Evolutionary conservation across 352 stramenopile genomes (phyloP).

Genomic region (Peronosclerospora sorghi): DNA sequence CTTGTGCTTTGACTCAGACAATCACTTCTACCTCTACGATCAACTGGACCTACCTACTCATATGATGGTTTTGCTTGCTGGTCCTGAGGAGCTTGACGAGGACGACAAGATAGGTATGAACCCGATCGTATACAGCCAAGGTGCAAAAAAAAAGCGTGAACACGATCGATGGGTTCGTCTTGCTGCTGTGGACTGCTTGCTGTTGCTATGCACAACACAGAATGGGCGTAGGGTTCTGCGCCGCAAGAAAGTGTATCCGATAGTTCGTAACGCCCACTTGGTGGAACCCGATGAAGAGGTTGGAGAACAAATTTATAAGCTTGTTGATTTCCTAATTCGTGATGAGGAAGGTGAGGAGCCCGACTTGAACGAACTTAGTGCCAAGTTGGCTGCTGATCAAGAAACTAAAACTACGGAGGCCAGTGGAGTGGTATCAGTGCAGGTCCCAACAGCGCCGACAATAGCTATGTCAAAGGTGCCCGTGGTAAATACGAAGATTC

Average conservation of each 20-base stretch:
- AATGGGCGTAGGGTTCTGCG: constrained; percentile 70
- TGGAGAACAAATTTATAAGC: constrained; percentile 83
- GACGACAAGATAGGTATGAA: constrained; percentile 79
- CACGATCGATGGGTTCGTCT: constrained; percentile 62
- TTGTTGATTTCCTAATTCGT: constrained; percentile 80
- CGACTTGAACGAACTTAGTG: constrained; percentile 67
- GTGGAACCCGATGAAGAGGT: constrained; percentile 73
- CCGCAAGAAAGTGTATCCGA: constrained; percentile 80
- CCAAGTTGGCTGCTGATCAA: constrained; percentile 52
- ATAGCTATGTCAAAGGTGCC: constrained; percentile 13
- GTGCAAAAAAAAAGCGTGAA: constrained; percentile 78
- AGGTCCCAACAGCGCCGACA: constrained; percentile 5
- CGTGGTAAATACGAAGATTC: constrained; percentile 7
- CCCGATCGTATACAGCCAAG: constrained; percentile 58
- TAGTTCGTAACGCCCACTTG: constrained; percentile 75
- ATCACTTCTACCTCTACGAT: constrained; percentile 83
- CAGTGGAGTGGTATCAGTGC: constrained; percentile 9
- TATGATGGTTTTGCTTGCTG: constrained; percentile 61
- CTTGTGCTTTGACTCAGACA: constrained; percentile 82
- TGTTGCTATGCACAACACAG: constrained; percentile 69
- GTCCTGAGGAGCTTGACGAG: constrained; percentile 61
- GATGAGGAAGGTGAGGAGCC: constrained; percentile 80
- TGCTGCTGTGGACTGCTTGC: constrained; percentile 54
- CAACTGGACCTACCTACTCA: constrained; percentile 75
- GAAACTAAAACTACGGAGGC: constrained; percentile 27